Conservation (phyloP, 2,329 filamentous ascomycete species). For the Neospermospora avenae region DNA sequence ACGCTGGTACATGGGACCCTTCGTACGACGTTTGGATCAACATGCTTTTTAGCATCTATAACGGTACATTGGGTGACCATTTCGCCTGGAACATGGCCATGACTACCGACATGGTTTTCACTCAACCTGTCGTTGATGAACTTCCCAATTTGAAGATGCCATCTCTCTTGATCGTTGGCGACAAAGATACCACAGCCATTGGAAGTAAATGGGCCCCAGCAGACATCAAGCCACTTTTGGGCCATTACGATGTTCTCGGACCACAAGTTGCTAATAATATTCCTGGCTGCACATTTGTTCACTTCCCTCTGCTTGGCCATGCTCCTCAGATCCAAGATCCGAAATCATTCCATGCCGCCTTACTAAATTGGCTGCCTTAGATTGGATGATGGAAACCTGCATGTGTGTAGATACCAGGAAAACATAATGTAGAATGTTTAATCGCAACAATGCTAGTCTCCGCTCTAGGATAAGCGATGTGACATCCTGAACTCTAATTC, state of each 20-base stretch:
- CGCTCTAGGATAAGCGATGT: background rate
- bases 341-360: conserved; percentile 42
- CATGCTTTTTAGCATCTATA: conserved; percentile 52
- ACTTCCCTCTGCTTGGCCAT: conserved; percentile 49
- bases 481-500: background rate
- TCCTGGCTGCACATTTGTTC: conserved; percentile 43
- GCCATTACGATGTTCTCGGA: conserved; percentile 48
- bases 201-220: conserved; percentile 48
- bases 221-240: conserved; percentile 43
- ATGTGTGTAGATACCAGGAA: background rate
- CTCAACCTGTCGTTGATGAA: conserved; percentile 50
- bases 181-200: conserved; percentile 52
- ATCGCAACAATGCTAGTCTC: background rate
- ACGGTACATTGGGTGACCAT: conserved; percentile 40
- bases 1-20: conserved; percentile 46
- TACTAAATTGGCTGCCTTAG: conserved; percentile 48
- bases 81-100: conserved; percentile 49
- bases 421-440: background rate
- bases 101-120: conserved; percentile 52
- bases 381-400: conserved; percentile 39
- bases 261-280: conserved; percentile 43
- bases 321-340: conserved; percentile 52
- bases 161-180: conserved; percentile 50
- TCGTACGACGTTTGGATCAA: conserved; percentile 54
- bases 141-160: conserved; percentile 43